phyloP scores from a whole-genome alignment of 2,329 filamentous ascomycete genomes.

The Paraphoma sp. region DNA sequence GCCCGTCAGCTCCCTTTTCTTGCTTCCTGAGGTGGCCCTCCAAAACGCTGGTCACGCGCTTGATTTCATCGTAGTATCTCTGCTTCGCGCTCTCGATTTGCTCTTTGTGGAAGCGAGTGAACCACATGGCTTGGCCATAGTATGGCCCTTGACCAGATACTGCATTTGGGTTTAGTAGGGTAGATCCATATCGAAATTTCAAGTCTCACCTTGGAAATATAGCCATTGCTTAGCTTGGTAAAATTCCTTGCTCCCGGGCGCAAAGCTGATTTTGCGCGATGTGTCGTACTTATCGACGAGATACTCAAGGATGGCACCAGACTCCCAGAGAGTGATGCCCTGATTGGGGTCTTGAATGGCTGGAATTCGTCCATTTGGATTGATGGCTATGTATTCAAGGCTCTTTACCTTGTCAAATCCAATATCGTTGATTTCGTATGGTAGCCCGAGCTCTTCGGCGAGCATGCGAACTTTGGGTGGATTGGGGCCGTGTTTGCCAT shows the following conservation, averaged over 20 bases:
- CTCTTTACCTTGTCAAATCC: constrained; percentile 51
- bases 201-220: constrained; percentile 47
- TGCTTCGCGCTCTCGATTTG: constrained; percentile 54
- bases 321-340: constrained; percentile 52
- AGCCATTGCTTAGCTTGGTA: constrained; percentile 54
- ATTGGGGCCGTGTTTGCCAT: constrained; percentile 44
- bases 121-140: constrained; percentile 49
- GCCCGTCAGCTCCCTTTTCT: constrained; percentile 26
- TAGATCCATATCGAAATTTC: neutral
- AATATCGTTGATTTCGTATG: constrained; percentile 47
- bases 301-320: constrained; percentile 54
- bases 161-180: neutral
- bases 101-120: constrained; percentile 48
- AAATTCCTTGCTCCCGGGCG: constrained; percentile 39
- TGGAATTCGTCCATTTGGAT: constrained; percentile 53
- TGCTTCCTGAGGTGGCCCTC: constrained; percentile 48
- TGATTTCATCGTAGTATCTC: constrained; percentile 57
- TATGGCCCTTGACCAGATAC: constrained; percentile 56
- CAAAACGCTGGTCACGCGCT: constrained; percentile 55
- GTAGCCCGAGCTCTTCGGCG: constrained; percentile 53
- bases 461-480: constrained; percentile 55
- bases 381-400: constrained; percentile 47
- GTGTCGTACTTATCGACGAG: constrained; percentile 55
- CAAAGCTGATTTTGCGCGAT: constrained; percentile 47
- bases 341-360: constrained; percentile 56